Base-by-base conservation (phyloP, 352 stramenopile genomes). In the Globisporangium nunn region DNA sequence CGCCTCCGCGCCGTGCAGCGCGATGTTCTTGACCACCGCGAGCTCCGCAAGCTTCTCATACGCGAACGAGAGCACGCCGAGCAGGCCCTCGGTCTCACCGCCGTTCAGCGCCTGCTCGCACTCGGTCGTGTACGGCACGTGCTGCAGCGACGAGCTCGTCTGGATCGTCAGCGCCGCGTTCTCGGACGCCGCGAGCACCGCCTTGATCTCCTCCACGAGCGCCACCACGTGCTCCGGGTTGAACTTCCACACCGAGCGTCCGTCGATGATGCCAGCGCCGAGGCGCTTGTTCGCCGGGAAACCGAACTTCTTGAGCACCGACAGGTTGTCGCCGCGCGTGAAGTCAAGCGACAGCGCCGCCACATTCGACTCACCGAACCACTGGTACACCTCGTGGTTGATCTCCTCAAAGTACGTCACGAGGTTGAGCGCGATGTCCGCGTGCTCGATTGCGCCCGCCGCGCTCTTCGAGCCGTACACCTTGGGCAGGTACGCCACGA, bases 371-470 rank as follows among this genome's bases (percentile, higher is more conserved):
- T 78, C 64, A 8, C 63, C 67, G 48, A 95, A 89, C 91, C 91
- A 97, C 75, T 95, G 64, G 82, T 96, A 97, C 58, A 91, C 82
- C 23, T 84, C 71, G 57, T 79, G 56, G 63, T 89, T 76, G 61
- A 97, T 84, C 67, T 94, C 91, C 55, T 97, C 91, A 59, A 97
- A 95, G 79, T 92, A 94, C 50, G 81, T 91, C 52, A 74, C 83
- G 28, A 93, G 61, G 68, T 95, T 94, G 40, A 96, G 46, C 15
- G 74, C 50, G 23, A 95, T 54, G 14, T 72, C 70, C 2, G 71
- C 62, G 71, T 93, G 72, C 59, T 85, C 66, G 50, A 93, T 80
- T 7, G 74, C 77, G 33, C 79, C 80, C 4, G 70, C 66, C 43
- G 54, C 45, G 41, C 72, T 68, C 63, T 85, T 88, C 46, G 62